Evolutionary conservation across 352 stramenopile genomes (phyloP), one percentile per base, ranked within the genome.

Genomic region (Halophytophthora batemanensis): DNA sequence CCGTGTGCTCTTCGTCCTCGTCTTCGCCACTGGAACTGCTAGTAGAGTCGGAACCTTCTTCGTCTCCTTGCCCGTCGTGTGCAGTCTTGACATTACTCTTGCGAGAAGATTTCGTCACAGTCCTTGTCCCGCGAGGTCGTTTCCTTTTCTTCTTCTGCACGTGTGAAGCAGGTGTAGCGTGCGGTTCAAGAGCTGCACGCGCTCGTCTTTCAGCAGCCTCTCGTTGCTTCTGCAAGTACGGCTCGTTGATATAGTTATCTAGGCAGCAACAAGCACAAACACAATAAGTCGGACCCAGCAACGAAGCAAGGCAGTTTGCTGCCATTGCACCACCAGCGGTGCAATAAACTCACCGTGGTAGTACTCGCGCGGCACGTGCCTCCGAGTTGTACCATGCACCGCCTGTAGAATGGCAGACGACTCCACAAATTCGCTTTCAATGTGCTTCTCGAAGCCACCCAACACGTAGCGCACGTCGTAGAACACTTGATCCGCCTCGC

Each of bases 401-500:
- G 25, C 25, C 18, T 71, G 45, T 21, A 86, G 50, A 6, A 87
- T 63, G 50, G 56, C 50, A 1, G 75, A 86, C 39, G 73, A 65
- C 40, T 84, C 61, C 29, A 90, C 77, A 17, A 68, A 95, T 21
- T 90, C 63, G 29, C 73, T 73, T 34, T 80, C 77, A 23, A 95
- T 77, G 6, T 70, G 70, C 42, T 82, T 79, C 44, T 95, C 84
- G 43, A 88, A 86, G 3, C 84, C 84, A 6, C 84, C 80, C 12
- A 91, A 37, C 19, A 95, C 72, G 49, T 95, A 95, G 36, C 82
- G 78, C 15, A 95, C 81, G 50, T 92, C 82, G 46, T 91, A 92
- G n/a, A 71, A 71, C n/a, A 91, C 53, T 2, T 74, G 53, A 12
- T 69, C 49, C 3, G 45, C 17, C 8, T 59, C 15, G 19, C 53